Conservation (phyloP, 2,329 filamentous ascomycete species). For the Aspergillus intermedius region DNA sequence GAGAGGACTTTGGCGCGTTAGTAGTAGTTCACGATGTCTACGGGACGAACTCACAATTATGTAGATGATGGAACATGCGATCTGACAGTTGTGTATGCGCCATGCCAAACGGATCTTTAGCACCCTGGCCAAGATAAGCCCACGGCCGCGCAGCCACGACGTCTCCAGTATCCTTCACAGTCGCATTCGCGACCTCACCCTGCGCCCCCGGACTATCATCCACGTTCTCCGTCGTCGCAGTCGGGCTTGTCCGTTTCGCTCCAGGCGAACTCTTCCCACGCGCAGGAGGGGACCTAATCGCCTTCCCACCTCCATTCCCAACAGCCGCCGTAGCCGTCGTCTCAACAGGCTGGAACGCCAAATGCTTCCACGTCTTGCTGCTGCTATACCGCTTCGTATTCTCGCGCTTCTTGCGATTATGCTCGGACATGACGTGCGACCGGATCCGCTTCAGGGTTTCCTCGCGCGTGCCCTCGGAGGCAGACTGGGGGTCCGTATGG, state of each 20-base stretch:
- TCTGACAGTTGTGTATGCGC: slow-evolving; percentile 31
- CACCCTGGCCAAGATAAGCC: slow-evolving; percentile 26
- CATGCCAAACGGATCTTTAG: slow-evolving; percentile 30
- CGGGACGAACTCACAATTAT: slow-evolving; percentile 25
- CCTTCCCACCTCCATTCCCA: not conserved
- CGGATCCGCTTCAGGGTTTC: slow-evolving; percentile 37
- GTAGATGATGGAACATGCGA: slow-evolving; percentile 32
- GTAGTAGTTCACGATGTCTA: slow-evolving; percentile 3
- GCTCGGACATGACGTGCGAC: slow-evolving; percentile 39
- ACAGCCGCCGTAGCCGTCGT: slow-evolving; percentile 11
- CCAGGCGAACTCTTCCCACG: not conserved
- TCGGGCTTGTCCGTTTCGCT: slow-evolving; percentile 8
- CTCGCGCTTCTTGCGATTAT: slow-evolving; percentile 37
- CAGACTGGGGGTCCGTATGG: slow-evolving; percentile 32
- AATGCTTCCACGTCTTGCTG: slow-evolving; percentile 32
- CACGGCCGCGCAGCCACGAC: slow-evolving; percentile 9
- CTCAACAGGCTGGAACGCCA: slow-evolving; percentile 29
- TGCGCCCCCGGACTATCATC: not conserved
- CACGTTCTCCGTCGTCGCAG: slow-evolving; percentile 2
- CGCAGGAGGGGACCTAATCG: not conserved
- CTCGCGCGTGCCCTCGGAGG: slow-evolving; percentile 30
- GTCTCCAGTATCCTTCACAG: not conserved
- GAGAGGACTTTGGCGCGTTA: slow-evolving; percentile 22
- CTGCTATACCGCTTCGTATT: slow-evolving; percentile 36
- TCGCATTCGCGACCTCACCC: not conserved